phyloP scores from a whole-genome alignment of 768 basidiomycete genomes.

The Tylopilus rubrobrunneus region DNA sequence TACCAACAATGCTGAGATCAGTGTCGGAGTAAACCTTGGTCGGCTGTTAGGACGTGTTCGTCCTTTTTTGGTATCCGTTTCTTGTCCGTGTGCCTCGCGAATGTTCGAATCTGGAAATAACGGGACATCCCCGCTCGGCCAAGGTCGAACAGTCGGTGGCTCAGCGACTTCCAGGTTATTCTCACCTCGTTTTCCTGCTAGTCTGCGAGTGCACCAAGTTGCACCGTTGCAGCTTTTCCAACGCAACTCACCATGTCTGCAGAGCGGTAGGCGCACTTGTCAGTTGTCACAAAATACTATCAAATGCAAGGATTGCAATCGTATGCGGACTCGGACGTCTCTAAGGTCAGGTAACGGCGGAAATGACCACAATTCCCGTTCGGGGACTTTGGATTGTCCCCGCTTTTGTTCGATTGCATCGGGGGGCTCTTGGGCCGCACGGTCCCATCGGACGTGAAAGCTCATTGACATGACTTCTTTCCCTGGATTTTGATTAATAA shows the following conservation, averaged over 20 bases:
- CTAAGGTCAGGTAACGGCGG: background rate
- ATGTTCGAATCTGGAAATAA: conserved; percentile 11
- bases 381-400: background rate
- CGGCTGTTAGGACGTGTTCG: background rate
- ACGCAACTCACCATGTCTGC: background rate
- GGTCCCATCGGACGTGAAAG: conserved; percentile 21
- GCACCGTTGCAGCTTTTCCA: background rate
- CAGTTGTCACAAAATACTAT: background rate
- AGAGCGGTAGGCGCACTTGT: background rate
- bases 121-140: too few relatives aligned
- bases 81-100: conserved; percentile 16
- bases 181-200: background rate
- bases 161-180: too few relatives aligned
- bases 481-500: too few relatives aligned
- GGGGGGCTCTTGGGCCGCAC: conserved; percentile 12
- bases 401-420: conserved; percentile 22
- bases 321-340: background rate
- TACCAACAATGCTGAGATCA: too few relatives aligned
- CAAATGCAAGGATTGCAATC: background rate
- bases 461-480: background rate
- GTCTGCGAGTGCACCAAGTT: background rate
- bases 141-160: too few relatives aligned
- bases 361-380: background rate
- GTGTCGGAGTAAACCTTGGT: too few relatives aligned
- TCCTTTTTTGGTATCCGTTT: conserved; percentile 10